phyloP scores from a whole-genome alignment of 306 rosid genomes.

The Cicer chorassanicum region DNA sequence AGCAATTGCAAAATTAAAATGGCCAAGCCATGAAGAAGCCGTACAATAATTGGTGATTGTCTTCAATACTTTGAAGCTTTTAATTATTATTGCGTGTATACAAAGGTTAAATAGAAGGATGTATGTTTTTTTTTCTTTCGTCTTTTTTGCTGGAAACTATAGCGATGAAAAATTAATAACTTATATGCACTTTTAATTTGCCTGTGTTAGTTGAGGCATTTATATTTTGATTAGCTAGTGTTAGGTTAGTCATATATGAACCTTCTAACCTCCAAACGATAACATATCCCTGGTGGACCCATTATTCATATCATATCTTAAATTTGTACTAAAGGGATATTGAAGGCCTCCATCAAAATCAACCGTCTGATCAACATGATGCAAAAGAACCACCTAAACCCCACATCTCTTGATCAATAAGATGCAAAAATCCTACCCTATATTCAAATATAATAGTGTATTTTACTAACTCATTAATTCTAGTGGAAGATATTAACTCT shows the following conservation, averaged over 20 bases:
- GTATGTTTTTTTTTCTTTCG: too few species aligned
- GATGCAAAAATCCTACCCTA: too few species aligned
- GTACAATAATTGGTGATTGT: conserved; percentile 37
- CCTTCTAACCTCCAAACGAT: neutral
- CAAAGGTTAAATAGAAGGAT: neutral
- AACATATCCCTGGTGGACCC: conserved; percentile 33
- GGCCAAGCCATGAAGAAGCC: conserved; percentile 28
- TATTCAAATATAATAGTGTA: too few species aligned
- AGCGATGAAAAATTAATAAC: too few species aligned
- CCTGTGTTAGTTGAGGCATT: too few species aligned
- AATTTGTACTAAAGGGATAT: conserved; percentile 39
- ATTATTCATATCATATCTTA: neutral
- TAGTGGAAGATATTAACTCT: too few species aligned
- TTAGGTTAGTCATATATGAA: conserved; percentile 15
- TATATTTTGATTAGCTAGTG: neutral
- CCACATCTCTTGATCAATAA: neutral
- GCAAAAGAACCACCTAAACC: conserved; percentile 30
- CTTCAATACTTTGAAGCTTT: conserved; percentile 11
- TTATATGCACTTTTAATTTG: too few species aligned
- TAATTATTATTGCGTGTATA: neutral
- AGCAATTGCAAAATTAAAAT: neutral
- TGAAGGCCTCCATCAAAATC: conserved; percentile 26
- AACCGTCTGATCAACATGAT: conserved; percentile 43
- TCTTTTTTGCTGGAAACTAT: too few species aligned
- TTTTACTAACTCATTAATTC: too few species aligned